A percentile compares a stretch with the other conserved stretches of the same genome.
These are phyloP conservation scores for Boletellus deceptivus DNA, from an alignment of 1,284 basidiomycete species.

Conservation along the genomic window DNA sequence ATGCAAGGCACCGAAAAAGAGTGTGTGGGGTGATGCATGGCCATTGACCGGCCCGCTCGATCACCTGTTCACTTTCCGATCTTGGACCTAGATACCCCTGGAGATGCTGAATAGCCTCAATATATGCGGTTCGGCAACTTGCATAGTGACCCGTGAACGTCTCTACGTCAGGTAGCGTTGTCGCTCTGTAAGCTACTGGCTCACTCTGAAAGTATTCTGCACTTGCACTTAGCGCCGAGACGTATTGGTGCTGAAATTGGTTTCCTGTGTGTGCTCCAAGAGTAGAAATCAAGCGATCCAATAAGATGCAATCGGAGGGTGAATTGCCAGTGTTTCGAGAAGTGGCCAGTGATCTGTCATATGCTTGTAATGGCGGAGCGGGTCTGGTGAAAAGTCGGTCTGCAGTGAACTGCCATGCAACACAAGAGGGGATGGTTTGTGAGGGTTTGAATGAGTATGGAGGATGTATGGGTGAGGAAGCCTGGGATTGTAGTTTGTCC, in stretches of 20 bases:
- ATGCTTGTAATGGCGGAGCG: neutral
- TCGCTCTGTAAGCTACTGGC: no score
- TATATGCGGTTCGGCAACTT: neutral
- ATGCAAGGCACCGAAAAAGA: slow-evolving; percentile 1
- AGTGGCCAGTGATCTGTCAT: neutral
- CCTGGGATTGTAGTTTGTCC: neutral
- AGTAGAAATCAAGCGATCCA: slow-evolving; percentile 11
- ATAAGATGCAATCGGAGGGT: neutral
- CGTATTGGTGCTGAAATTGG: slow-evolving; percentile 18
- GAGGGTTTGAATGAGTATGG: slow-evolving; percentile 16
- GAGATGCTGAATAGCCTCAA: neutral
- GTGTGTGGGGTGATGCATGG: neutral
- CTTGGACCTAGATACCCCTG: neutral
- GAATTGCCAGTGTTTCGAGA: neutral
- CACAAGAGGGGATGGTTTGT: neutral
- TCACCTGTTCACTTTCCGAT: neutral
- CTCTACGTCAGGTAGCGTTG: neutral
- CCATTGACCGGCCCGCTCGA: neutral
- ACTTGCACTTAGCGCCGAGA: slow-evolving; percentile 13
- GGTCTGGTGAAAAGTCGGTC: slow-evolving; percentile 12
- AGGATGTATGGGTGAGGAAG: neutral
- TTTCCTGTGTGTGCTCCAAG: neutral
- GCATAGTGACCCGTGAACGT: neutral
- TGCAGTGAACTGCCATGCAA: neutral
- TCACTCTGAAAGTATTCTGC: slow-evolving; percentile 1